phyloP scores from a whole-genome alignment of 768 basidiomycete species.

The Hemileccinum rubropunctum region DNA sequence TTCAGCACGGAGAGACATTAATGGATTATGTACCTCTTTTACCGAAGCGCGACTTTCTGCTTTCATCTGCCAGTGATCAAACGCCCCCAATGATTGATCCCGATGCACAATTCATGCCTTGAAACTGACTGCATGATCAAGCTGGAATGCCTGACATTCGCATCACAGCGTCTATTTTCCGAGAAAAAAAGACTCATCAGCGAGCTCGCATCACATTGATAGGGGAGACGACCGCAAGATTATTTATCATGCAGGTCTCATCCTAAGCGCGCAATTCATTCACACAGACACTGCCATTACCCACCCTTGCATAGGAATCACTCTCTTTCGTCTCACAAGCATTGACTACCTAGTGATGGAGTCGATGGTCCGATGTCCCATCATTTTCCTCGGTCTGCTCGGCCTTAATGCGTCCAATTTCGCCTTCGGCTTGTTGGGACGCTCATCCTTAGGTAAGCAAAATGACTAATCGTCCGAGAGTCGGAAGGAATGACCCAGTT shows the following conservation, averaged over 20 bases:
- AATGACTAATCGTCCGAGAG: neutral
- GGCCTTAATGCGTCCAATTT: slow-evolving; percentile 54
- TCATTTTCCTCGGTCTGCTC: slow-evolving; percentile 53
- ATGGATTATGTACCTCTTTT: no score
- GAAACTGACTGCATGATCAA: no score
- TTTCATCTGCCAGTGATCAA: no score
- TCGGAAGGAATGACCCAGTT: slow-evolving; percentile 16
- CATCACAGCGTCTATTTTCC: neutral
- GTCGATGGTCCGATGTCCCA: slow-evolving; percentile 61
- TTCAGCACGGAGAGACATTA: no score
- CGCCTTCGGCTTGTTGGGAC: slow-evolving; percentile 55
- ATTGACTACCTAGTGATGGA: slow-evolving; percentile 60
- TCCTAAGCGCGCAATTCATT: slow-evolving; percentile 37
- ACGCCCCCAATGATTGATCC: no score
- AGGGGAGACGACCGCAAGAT: slow-evolving; percentile 62
- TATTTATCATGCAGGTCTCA: slow-evolving; percentile 64
- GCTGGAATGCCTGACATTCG: neutral
- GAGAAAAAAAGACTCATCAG: slow-evolving; percentile 63
- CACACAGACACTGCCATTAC: neutral
- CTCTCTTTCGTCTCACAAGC: slow-evolving; percentile 61
- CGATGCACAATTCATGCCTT: no score
- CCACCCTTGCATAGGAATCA: slow-evolving; percentile 45
- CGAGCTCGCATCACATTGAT: slow-evolving; percentile 57
- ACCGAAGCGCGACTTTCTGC: no score
- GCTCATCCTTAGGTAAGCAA: slow-evolving; percentile 51